These are phyloP conservation scores for Pseudogymnoascus sp. DNA, from an alignment of 2,329 filamentous ascomycete genomes.

Conservation along the genomic window DNA sequence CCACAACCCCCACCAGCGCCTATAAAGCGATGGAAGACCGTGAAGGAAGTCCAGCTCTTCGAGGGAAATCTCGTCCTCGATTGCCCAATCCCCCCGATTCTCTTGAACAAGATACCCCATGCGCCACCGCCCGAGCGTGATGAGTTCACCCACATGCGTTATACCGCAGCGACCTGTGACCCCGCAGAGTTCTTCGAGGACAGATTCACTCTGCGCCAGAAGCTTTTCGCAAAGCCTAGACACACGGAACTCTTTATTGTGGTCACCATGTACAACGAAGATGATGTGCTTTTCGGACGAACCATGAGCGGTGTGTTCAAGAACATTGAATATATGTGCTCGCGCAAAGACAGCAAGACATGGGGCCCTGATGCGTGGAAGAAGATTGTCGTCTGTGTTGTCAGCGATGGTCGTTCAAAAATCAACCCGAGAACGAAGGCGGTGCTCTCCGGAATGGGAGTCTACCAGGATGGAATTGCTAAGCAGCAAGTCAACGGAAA, in stretches of 20 bases:
- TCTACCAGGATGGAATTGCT: slow-evolving; percentile 96
- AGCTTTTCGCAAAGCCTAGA: slow-evolving; percentile 81
- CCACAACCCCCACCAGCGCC: slow-evolving; percentile 41
- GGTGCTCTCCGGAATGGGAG: slow-evolving; percentile 83
- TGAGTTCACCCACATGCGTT: slow-evolving; percentile 86
- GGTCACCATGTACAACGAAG: slow-evolving; percentile 98
- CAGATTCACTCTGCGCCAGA: slow-evolving; percentile 86
- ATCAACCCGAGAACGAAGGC: slow-evolving; percentile 90
- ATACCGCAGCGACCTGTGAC: slow-evolving; percentile 91
- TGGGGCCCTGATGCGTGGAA: slow-evolving; percentile 99
- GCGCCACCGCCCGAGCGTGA: slow-evolving; percentile 73
- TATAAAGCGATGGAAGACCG: slow-evolving; percentile 91
- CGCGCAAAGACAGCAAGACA: slow-evolving; percentile 83
- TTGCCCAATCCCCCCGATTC: slow-evolving; percentile 82
- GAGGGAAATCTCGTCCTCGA: slow-evolving; percentile 95
- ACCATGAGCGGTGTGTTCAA: slow-evolving; percentile 98
- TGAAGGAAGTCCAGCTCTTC: slow-evolving; percentile 96
- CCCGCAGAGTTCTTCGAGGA: slow-evolving; percentile 79
- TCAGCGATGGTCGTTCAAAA: slow-evolving; percentile 93
- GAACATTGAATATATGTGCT: slow-evolving; percentile 98
- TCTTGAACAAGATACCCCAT: slow-evolving; percentile 82
- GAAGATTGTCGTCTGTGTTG: slow-evolving; percentile 97
- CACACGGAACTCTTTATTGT: slow-evolving; percentile 95
- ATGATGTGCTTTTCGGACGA: slow-evolving; percentile 88
- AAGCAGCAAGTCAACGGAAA: slow-evolving; percentile 97